Evolutionary conservation across 352 stramenopile species (phyloP).

Genomic region (Phytophthora pistaciae): DNA sequence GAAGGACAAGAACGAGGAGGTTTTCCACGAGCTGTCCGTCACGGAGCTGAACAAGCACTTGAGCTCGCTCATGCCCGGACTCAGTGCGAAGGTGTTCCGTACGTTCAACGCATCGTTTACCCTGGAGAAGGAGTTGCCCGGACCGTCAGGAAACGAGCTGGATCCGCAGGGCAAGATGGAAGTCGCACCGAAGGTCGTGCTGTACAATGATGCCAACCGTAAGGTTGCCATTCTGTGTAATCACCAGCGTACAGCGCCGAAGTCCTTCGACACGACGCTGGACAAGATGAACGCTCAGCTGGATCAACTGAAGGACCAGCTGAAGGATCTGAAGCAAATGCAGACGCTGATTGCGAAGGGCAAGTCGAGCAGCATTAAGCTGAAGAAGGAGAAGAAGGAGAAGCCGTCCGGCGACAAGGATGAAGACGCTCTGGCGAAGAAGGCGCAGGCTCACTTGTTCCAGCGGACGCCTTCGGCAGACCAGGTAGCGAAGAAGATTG

Average conservation of each 20-base stretch:
- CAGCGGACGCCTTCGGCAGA: constrained; percentile 91
- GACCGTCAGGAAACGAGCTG: constrained; percentile 46
- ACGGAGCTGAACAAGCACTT: constrained; percentile 99
- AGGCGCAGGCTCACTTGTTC: constrained; percentile 96
- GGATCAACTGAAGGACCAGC: constrained; percentile 94
- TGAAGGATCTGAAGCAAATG: constrained; percentile 96
- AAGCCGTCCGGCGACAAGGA: constrained; percentile 83
- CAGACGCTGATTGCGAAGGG: constrained; percentile 87
- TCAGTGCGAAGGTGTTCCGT: constrained; percentile 99
- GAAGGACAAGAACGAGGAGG: constrained; percentile 97
- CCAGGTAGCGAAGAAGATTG: constrained; percentile 96
- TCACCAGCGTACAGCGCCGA: constrained; percentile 99
- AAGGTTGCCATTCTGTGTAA: constrained; percentile 99
- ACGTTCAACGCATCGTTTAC: constrained; percentile 99
- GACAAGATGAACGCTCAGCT: constrained; percentile 96
- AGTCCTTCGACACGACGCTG: constrained; percentile 95
- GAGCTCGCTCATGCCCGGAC: constrained; percentile 98
- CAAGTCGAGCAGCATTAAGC: constrained; percentile 91
- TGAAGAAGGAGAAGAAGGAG: constrained; percentile 90
- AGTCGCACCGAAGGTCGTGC: constrained; percentile 93
- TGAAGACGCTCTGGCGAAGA: constrained; percentile 89
- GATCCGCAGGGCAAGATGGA: constrained; percentile 74
- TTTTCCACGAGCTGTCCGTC: constrained; percentile 98
- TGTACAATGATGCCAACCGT: constrained; percentile 99
- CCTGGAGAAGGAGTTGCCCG: constrained; percentile 97